phyloP scores from a whole-genome alignment of 768 basidiomycete species.

The Hericium coralloides region DNA sequence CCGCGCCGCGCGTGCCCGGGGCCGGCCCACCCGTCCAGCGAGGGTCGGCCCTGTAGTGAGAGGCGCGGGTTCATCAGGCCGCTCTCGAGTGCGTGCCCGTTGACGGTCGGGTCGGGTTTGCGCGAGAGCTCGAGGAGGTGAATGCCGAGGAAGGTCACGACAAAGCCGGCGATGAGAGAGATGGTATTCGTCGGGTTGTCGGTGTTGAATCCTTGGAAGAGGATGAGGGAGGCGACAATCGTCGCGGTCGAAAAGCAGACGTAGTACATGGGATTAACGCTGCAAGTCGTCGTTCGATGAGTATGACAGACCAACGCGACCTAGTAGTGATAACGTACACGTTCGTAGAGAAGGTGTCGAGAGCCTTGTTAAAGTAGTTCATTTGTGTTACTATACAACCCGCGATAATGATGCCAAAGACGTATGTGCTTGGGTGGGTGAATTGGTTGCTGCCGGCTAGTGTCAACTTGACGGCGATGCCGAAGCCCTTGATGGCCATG shows the following conservation, averaged over 20 bases:
- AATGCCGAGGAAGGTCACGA: constrained; percentile 94
- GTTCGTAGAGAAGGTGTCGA: constrained; percentile 95
- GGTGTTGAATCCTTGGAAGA: constrained; percentile 97
- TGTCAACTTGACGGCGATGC: constrained; percentile 92
- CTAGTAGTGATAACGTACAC: constrained; percentile 52
- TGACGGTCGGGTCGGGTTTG: constrained; percentile 35
- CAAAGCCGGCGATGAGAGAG: constrained; percentile 83
- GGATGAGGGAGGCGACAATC: constrained; percentile 87
- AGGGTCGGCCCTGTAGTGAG: constrained; percentile 73
- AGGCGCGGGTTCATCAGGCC: constrained; percentile 72
- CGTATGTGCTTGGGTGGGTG: constrained; percentile 90
- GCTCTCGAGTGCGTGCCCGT: constrained; percentile 48
- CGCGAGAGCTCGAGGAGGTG: constrained; percentile 85
- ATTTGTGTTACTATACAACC: constrained; percentile 87
- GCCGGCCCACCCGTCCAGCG: constrained; percentile 66
- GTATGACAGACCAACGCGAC: background rate
- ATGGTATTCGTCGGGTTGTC: constrained; percentile 71
- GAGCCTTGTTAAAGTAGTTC: constrained; percentile 97
- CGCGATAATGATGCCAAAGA: constrained; percentile 77
- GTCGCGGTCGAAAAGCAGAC: constrained; percentile 94
- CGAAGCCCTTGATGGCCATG: constrained; percentile 99
- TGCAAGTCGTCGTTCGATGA: constrained; percentile 21
- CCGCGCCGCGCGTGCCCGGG: constrained; percentile 39
- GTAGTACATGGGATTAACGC: constrained; percentile 97
- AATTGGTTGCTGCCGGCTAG: constrained; percentile 93